Evolutionary conservation across 208 protist species (phyloP), one percentile per base, ranked within the genome.

Genomic region (Trypanosoma melophagium): DNA sequence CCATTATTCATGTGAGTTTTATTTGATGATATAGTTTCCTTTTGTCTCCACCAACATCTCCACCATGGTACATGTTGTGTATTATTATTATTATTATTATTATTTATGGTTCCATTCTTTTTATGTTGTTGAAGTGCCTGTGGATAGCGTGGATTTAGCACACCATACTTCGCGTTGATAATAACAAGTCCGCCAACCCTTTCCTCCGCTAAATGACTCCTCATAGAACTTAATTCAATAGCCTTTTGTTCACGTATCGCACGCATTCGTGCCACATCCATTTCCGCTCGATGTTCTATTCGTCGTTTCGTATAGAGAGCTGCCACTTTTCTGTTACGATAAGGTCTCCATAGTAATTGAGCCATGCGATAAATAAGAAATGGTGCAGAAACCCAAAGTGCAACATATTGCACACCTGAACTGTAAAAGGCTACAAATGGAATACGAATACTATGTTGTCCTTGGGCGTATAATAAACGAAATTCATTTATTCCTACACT

Each of bases 151-250:
- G 86, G 81, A n/a, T 79, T 56, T 17, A 96, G 66, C 25, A 96
- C 84, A 16, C 91, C 91, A 77, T 94, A 96, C 59, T 77, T 81
- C 0, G 88, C 91, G 69, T 92, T 93, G 66, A 93, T 81, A 44
- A 96, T 90, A 25, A 96, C 86, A 14, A 96, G 81, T 0, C 91
- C 91, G 42, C 80, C 80, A 41, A 85, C 81, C 12, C 74, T 71
- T 47, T 93, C 85, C 66, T 96, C 88, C 45, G 24, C 50, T 10
- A 84, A 67, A 22, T 78, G 79, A 60, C 73, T 83, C 45, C 63
- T 53, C 59, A 87, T 61, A 25, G 90, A 75, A n/a, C 58, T 42
- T 9, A 12, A 66, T 72, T 90, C 78, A 31, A 96, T 47, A 9
- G 87, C 86, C 49, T 65, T 69, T 66, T 94, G 87, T 79, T 96